Evolutionary conservation across 2,329 filamentous ascomycete genomes (phyloP), one percentile per base, ranked within the genome.

Genomic region (Aureobasidium leucospermi): DNA sequence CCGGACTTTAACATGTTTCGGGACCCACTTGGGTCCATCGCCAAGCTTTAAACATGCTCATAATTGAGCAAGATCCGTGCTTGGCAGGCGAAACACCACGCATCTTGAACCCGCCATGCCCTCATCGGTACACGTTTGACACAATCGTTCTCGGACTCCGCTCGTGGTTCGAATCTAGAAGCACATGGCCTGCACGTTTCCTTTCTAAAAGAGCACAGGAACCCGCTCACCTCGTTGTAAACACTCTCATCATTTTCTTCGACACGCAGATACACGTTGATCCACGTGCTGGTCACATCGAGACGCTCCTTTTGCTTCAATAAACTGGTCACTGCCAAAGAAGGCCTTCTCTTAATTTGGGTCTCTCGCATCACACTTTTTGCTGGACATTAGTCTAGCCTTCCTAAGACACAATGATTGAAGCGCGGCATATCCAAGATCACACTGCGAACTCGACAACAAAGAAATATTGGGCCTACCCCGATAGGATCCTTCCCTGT

Each of bases 381-480:
- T 29, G 23, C 46, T 45, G 16, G 48, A 47, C 46, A 13, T 5
- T 13, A 15, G 23, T 43, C 45, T 36, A 23, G 34, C 16, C 34
- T 34, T 36, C 9, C 2, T 4, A 10, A 28, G 3, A 13, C 28
- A 57, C 15, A 11, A 60, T 60, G 59, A 15, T 62, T 38, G 58
- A 53, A 16, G 36, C 53, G 15, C 63, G 65, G n/a, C 67, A 71
- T 51, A 69, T 69, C 32, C 68, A 69, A 56, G 66, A 69, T 47
- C 67, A 67, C 56, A 60, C 62, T 56, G 64, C 67, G 36, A 69
- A 68, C 48, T 65, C 65, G 0, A 67, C 64, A 13, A 11, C 46
- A 16, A 46, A 63, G 39, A 51, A 63, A 49, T 79, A 84, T 65
- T 86, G 82, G 82, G 83, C 80, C 0, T 85, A 85, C 66, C 71